phyloP scores from a whole-genome alignment of 108 stramenopile genomes.

The Stephanodiscus minutulus region DNA sequence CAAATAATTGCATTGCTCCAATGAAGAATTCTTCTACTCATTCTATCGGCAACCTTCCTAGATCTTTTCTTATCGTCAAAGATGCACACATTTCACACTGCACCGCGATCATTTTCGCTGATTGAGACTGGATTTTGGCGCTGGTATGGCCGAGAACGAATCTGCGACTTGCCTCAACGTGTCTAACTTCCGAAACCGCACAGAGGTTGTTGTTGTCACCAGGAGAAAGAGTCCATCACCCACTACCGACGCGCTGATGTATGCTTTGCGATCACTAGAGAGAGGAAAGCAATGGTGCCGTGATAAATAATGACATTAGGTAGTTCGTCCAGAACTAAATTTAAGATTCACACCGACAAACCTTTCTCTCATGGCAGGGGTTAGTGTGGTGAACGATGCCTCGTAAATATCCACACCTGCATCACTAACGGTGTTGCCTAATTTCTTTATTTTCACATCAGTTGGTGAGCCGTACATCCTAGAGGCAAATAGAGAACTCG shows the following conservation, averaged over 20 bases:
- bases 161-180: slow-evolving; percentile 52
- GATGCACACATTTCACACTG: neutral
- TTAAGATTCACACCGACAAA: slow-evolving; percentile 6
- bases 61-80: neutral
- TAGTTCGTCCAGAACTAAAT: neutral
- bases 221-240: slow-evolving; percentile 53
- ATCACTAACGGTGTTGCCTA: slow-evolving; percentile 8
- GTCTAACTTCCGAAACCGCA: slow-evolving; percentile 59
- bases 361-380: slow-evolving; percentile 82
- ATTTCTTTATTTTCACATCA: slow-evolving; percentile 59
- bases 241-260: slow-evolving; percentile 48
- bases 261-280: slow-evolving; percentile 62
- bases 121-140: slow-evolving; percentile 57
- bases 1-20: neutral
- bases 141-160: slow-evolving; percentile 55
- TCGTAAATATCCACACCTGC: slow-evolving; percentile 33
- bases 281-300: neutral
- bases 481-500: neutral
- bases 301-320: neutral
- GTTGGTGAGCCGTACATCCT: slow-evolving; percentile 63
- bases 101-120: slow-evolving; percentile 17
- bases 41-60: neutral
- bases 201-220: slow-evolving; percentile 65
- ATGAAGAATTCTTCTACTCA: neutral
- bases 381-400: slow-evolving; percentile 72